Percentiles rank a stretch among this genome's conserved stretches.
phyloP scores from a whole-genome alignment of 1,284 basidiomycete genomes.

The Austroboletus niveus region DNA sequence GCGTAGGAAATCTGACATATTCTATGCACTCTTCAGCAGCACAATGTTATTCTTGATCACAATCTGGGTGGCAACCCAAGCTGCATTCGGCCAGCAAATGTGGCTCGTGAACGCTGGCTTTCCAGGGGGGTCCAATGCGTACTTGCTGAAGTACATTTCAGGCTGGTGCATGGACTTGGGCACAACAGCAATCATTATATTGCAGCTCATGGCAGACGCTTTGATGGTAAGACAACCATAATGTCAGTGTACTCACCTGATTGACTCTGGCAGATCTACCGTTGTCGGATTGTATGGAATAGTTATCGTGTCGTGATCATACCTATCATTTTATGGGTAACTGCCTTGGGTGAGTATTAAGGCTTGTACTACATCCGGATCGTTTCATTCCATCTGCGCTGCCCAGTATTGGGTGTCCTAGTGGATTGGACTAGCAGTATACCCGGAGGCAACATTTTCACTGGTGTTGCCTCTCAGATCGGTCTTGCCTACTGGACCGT shows the following conservation, averaged over 20 bases:
- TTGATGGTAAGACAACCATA: conserved; percentile 21
- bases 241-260: neutral
- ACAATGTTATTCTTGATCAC: conserved; percentile 20
- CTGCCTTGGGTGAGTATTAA: conserved; percentile 19
- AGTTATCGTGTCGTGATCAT: conserved; percentile 6
- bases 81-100: conserved; percentile 20
- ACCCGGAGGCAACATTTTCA: conserved; percentile 21
- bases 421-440: conserved; percentile 9
- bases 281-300: conserved; percentile 19
- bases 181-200: conserved; percentile 1
- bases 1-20: conserved; percentile 7
- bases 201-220: conserved; percentile 29
- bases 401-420: conserved; percentile 18
- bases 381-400: neutral
- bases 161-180: conserved; percentile 24
- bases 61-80: conserved; percentile 17
- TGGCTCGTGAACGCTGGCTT: conserved; percentile 14
- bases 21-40: conserved; percentile 23
- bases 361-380: too few species aligned
- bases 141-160: conserved; percentile 11
- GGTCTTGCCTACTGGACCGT: conserved; percentile 20
- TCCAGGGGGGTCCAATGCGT: conserved; percentile 17
- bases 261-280: conserved; percentile 20
- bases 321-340: conserved; percentile 24
- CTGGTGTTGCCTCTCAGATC: conserved; percentile 11